Evolutionary conservation across 73 alveolate genomes (phyloP).

Genomic region (Stentor coeruleus): DNA sequence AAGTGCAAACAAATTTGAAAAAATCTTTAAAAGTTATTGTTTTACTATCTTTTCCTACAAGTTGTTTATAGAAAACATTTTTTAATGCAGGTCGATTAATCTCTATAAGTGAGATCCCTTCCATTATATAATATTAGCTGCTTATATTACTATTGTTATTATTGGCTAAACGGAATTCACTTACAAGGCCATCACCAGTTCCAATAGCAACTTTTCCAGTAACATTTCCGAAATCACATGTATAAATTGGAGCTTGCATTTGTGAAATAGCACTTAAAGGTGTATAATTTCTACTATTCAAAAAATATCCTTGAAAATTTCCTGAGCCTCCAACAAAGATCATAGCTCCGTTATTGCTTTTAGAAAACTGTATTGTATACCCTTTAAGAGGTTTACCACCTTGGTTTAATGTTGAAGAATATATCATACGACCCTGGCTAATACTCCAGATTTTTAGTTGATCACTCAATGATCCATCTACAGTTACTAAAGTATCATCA

Average conservation of each 20-base stretch:
- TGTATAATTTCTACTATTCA: conserved; percentile 50
- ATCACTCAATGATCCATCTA: conserved; percentile 57
- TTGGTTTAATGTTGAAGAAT: neutral
- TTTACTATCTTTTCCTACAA: neutral
- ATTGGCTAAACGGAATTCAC: no score
- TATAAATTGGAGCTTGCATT: conserved; percentile 55
- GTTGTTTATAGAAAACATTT: neutral
- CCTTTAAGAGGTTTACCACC: conserved; percentile 23
- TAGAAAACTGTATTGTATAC: conserved; percentile 70
- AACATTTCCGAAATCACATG: conserved; percentile 73
- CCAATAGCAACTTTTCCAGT: conserved; percentile 79
- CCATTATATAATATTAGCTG: no score
- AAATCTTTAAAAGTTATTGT: neutral
- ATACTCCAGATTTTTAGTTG: conserved; percentile 65
- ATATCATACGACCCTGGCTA: conserved; percentile 30
- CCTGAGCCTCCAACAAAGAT: conserved; percentile 78
- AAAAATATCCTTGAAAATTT: conserved; percentile 61
- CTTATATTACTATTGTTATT: no score
- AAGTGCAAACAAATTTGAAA: neutral
- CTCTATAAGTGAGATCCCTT: no score
- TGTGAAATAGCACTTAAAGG: conserved; percentile 67
- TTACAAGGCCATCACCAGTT: conserved; percentile 94
- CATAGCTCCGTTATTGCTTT: conserved; percentile 43
- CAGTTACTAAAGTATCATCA: conserved; percentile 58
- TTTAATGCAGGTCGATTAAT: neutral